Conservation (phyloP, 2,329 filamentous ascomycete genomes). For the Rhynchosporium agropyri region DNA sequence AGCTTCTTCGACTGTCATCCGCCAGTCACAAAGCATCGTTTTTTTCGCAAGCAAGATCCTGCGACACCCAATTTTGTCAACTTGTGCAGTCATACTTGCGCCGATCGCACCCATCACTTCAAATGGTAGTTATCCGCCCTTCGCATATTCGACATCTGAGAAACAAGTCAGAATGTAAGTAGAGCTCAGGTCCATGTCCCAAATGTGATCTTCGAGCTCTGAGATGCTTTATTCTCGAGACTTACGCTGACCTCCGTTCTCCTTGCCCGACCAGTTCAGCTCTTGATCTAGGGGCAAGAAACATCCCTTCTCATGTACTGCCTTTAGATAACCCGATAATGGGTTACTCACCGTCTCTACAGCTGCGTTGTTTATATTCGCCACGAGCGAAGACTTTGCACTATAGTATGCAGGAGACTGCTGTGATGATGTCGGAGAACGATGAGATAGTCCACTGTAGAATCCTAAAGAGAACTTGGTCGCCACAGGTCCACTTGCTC, state of each 20-base stretch:
- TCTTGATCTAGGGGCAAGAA: background rate
- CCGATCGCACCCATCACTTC: slow-evolving; percentile 1
- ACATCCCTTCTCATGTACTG: background rate
- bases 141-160: background rate
- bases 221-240: background rate
- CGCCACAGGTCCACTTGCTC: background rate
- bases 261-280: slow-evolving; percentile 9
- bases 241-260: slow-evolving; percentile 12
- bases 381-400: background rate
- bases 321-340: slow-evolving; percentile 1
- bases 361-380: no score
- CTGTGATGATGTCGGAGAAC: background rate
- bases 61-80: slow-evolving; percentile 4
- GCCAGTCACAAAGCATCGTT: background rate
- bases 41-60: slow-evolving; percentile 8
- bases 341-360: background rate
- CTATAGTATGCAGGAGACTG: background rate
- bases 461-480: background rate
- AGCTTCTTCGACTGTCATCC: background rate
- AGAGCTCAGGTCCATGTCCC: background rate
- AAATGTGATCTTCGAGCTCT: background rate
- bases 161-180: background rate
- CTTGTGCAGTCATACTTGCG: slow-evolving; percentile 3
- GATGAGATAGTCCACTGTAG: background rate
- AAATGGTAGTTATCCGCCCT: slow-evolving; percentile 1